Conservation (phyloP, 495 filamentous ascomycete genomes). For the Elaphomyces granulatus region DNA sequence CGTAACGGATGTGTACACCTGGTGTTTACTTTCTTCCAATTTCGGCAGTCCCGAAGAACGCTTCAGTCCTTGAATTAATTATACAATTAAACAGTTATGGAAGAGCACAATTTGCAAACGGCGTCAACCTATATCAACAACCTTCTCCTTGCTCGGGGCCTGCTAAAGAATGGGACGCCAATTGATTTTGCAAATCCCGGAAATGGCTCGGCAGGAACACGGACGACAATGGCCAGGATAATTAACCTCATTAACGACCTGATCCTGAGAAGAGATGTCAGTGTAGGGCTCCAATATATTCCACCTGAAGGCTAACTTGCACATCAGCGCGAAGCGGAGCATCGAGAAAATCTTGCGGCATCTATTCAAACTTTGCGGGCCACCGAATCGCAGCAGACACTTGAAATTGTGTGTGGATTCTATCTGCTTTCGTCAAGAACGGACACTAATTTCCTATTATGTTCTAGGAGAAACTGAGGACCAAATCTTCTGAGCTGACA, state of each 20-base stretch:
- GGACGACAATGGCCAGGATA: conserved; percentile 64
- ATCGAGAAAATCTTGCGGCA: conserved; percentile 63
- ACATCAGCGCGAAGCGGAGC: conserved; percentile 68
- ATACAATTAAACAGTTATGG: conserved; percentile 49
- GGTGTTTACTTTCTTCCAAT: conserved; percentile 31
- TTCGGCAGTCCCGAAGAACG: conserved; percentile 23
- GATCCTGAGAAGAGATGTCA: conserved; percentile 67
- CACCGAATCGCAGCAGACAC: conserved; percentile 53
- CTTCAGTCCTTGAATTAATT: too few species aligned
- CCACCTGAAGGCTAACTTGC: not conserved
- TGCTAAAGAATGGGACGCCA: conserved; percentile 66
- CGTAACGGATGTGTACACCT: too few species aligned
- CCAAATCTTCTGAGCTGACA: conserved; percentile 55
- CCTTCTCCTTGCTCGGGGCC: conserved; percentile 73
- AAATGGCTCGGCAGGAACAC: conserved; percentile 44
- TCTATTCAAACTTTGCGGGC: conserved; percentile 63
- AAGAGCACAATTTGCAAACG: conserved; percentile 64
- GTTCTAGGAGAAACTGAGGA: conserved; percentile 42
- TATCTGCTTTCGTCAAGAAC: too few species aligned
- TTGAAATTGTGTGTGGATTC: conserved; percentile 32
- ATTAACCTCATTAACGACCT: conserved; percentile 91
- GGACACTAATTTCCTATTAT: too few species aligned
- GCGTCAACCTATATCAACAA: conserved; percentile 96
- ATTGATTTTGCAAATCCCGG: conserved; percentile 78
- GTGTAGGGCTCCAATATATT: conserved; percentile 15